Evolutionary conservation across 2,329 filamentous ascomycete species (phyloP), one percentile per base, ranked within the genome.

Genomic region (Huntiella abstrusa): DNA sequence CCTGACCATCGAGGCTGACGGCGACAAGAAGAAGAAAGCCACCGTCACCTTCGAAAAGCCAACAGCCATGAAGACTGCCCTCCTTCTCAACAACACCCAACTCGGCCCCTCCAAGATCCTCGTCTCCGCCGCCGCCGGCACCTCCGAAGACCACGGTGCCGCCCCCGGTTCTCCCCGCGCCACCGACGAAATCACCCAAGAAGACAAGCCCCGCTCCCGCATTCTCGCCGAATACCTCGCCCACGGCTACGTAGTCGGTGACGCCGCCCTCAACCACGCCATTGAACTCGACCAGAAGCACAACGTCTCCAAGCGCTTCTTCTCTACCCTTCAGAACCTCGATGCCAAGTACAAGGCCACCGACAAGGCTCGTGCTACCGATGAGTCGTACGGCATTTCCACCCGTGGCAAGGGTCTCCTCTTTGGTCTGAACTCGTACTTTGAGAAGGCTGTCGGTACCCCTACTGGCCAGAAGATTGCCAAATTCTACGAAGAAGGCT

Each of bases 11-110:
- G 83, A 77, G 22, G 64, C 77, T 33, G 64, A 64, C 62, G 75
- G 75, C 57, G 72, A 79, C 54, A 69, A 73, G 54, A 44, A 44
- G 22, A 85, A 95, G 66, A 78, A 78, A 43, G 91, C 91, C 49
- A 83, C 80, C n/a, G 87, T 98, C 52, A 87, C 78, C 45, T 98
- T 98, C 59, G 91, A 96, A 65, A 95, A 95, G 69, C 79, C 88
- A 61, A 92, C 88, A 11, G 91, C 91, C 43, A 87, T 88, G 50
- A 95, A 94, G 71, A 98, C 91, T 16, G 91, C 91, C 19, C 82
- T 95, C 36, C 82, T 98, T 50, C 79, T 98, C 53, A 88, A 96
- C 67, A 92, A 94, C 70, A 98, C 91, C 45, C 83, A 93, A 64
- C 81, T 98, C 43, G 87, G 87, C 52, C 67, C 80, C 50, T 84